Percentiles rank a stretch among this genome's conserved stretches.
phyloP scores from a whole-genome alignment of 2,329 filamentous ascomycete genomes.

The Sporothrix luriei region DNA sequence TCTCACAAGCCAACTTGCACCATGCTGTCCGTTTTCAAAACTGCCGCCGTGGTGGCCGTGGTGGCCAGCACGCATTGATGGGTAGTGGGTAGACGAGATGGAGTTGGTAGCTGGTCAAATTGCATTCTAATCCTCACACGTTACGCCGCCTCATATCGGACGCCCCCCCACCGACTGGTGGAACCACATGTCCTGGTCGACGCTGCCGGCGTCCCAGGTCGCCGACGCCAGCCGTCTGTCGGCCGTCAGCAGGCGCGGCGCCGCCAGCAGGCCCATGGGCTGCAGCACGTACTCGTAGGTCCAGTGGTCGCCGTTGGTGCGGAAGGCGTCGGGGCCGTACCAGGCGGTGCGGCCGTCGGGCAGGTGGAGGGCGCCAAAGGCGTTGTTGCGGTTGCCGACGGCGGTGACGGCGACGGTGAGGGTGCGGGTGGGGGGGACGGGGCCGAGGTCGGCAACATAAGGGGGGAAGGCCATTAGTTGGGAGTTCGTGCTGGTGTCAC shows the following conservation, averaged over 20 bases:
- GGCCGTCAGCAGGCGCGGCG: conserved; percentile 4
- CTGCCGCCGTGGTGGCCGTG: neutral
- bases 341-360: neutral
- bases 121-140: too few relatives aligned
- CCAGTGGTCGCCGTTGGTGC: conserved; percentile 13
- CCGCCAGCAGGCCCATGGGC: conserved; percentile 2
- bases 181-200: neutral
- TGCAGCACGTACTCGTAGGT: conserved; percentile 14
- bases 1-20: neutral
- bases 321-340: conserved; percentile 15
- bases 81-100: too few relatives aligned
- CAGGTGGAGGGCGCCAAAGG: conserved; percentile 1
- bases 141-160: too few relatives aligned
- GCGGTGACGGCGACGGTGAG: neutral
- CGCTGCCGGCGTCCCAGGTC: conserved; percentile 12
- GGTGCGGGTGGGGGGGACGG: neutral
- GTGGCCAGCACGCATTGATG: conserved; percentile 21
- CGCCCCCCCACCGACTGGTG: neutral
- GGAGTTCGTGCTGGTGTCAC: too few relatives aligned
- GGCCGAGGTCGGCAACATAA: neutral
- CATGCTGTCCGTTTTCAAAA: conserved; percentile 13
- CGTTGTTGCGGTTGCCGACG: conserved; percentile 21
- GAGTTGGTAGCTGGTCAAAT: too few relatives aligned
- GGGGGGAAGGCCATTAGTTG: conserved; percentile 14
- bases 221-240: conserved; percentile 1